Evolutionary conservation across 306 rosid species (phyloP), one percentile per base, ranked within the genome.

Genomic region (Inga oerstediana): DNA sequence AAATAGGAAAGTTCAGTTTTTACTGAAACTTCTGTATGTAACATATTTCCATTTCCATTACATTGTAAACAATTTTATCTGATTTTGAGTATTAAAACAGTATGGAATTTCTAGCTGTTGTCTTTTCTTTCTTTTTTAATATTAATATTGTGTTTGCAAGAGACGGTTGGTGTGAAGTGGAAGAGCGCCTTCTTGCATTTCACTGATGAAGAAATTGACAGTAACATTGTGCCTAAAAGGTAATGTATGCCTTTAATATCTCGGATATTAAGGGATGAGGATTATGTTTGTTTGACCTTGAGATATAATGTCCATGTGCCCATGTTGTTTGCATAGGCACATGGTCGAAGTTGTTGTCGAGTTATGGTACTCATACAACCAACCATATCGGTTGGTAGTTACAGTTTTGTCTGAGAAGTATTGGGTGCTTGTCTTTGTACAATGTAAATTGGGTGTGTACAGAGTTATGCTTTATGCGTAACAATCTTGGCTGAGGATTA

Each of bases 131-230:
- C n/a, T 86, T 48, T 88, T 90, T 96, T 92, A 90, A 96, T 96
- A 86, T 87, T 90, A 88, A 83, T 83, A 79, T 92, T 97, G 93
- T 97, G 94, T 89, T 92, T 97, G 99, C 99, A 97, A 97, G 98
- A 97, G 97, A 76, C 81, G 78, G 94, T 89, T 91, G 99, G 92
- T 94, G 97, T 89, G 93, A 90, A 94, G 97, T 93, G 94, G 91
- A 89, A 91, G 89, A 86, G 86, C 90, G 87, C 86, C 84, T 88
- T 93, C 90, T 88, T 89, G 93, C 94, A 90, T 88, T 90, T 89
- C 91, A 86, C 85, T 91, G 92, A 75, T 27, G 92, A 91, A 91
- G 93, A 91, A 82, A 86, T 79, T 96, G 93, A 89, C 91, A 75
- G 84, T 91, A 89, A 87, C 86, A 46, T 92, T 84, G 74, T 88